A percentile compares a stretch with the other conserved stretches of the same genome.
Evolutionary conservation across 2,329 filamentous ascomycete genomes (phyloP).

Genomic region (Thermothelomyces thermophilus): DNA sequence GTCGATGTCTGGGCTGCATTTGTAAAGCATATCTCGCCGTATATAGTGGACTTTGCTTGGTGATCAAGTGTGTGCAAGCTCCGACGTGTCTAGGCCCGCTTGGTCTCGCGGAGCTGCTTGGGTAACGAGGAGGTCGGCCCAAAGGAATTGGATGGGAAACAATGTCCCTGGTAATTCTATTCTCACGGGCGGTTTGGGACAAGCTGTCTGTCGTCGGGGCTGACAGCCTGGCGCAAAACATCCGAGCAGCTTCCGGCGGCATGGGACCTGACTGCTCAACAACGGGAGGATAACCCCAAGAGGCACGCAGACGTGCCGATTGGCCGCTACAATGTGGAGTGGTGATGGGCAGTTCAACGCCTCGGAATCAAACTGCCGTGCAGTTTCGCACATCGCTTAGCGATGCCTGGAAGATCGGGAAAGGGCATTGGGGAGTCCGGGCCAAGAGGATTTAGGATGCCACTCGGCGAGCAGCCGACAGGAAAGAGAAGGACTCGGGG

Average conservation of each 20-base stretch:
- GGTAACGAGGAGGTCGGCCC: background rate
- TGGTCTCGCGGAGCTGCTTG: constrained; percentile 5
- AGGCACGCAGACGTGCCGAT: too few species aligned
- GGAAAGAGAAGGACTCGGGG: too few species aligned
- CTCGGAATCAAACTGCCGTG: too few species aligned
- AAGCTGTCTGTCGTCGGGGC: background rate
- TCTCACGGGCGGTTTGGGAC: background rate
- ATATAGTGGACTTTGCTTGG: constrained; percentile 25
- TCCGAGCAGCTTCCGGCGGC: background rate
- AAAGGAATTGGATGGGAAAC: background rate
- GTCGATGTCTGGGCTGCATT: constrained; percentile 11
- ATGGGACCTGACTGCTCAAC: background rate
- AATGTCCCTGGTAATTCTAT: background rate
- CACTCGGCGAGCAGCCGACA: too few species aligned
- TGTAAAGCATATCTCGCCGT: constrained; percentile 27
- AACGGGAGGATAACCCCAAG: too few species aligned
- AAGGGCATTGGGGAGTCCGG: too few species aligned
- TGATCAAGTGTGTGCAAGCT: constrained; percentile 20
- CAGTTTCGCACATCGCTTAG: too few species aligned
- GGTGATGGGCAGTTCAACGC: too few species aligned
- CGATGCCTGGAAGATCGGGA: too few species aligned
- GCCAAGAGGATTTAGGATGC: too few species aligned
- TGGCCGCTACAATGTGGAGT: too few species aligned
- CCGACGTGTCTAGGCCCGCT: background rate
- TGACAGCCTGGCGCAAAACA: background rate